phyloP scores from a whole-genome alignment of 345 rosid species.

The Sisymbrium altissimum region DNA sequence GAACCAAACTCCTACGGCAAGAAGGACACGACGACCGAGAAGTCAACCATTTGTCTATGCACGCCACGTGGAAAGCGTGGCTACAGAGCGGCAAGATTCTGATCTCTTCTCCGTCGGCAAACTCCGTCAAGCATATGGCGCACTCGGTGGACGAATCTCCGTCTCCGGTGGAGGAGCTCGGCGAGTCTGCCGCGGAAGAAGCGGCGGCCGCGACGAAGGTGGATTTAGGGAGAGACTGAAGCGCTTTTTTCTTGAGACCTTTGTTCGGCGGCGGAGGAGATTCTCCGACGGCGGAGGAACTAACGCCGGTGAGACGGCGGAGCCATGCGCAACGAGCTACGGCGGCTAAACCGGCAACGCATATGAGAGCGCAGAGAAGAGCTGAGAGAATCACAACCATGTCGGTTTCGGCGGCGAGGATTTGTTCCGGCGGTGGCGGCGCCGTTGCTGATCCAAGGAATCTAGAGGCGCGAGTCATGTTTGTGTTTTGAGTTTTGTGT shows the following conservation, averaged over 20 bases:
- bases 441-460: slow-evolving; percentile 30
- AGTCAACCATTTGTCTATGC: slow-evolving; percentile 64
- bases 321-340: slow-evolving; percentile 70
- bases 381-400: slow-evolving; percentile 62
- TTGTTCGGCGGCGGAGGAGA: slow-evolving; percentile 43
- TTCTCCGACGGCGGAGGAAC: background rate
- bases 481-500: background rate
- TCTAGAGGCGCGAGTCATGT: slow-evolving; percentile 44
- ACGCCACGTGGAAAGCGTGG: slow-evolving; percentile 59
- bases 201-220: slow-evolving; percentile 50
- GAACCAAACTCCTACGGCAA: slow-evolving; percentile 51
- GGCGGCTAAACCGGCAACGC: slow-evolving; percentile 63
- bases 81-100: slow-evolving; percentile 55
- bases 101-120: slow-evolving; percentile 50
- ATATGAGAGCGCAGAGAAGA: slow-evolving; percentile 71
- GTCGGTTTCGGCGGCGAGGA: slow-evolving; percentile 53
- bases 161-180: slow-evolving; percentile 2
- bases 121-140: slow-evolving; percentile 57
- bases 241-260: slow-evolving; percentile 73
- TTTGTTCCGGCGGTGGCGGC: slow-evolving; percentile 43
- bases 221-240: slow-evolving; percentile 57
- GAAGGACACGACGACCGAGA: slow-evolving; percentile 67
- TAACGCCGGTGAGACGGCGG: slow-evolving; percentile 41
- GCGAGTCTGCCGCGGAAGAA: background rate
- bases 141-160: slow-evolving; percentile 42